phyloP scores from a whole-genome alignment of 371 early-diverging fungal genomes.

The Syncephalastrum contaminatum region DNA sequence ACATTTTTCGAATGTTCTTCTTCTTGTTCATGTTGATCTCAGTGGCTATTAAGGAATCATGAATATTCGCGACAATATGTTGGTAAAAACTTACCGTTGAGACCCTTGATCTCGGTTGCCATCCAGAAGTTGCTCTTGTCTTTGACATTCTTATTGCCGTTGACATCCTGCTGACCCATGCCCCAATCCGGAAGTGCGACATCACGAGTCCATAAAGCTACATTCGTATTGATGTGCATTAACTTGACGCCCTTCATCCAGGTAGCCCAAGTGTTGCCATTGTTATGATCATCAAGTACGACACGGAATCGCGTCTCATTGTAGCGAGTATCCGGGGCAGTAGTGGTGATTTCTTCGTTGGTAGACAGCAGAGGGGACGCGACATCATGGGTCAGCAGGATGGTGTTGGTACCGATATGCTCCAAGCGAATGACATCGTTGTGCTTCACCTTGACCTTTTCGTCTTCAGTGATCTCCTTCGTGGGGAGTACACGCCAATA shows the following conservation, averaged over 20 bases:
- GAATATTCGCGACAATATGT: not conserved
- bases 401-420: slow-evolving; percentile 67
- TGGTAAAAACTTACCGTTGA: slow-evolving; percentile 37
- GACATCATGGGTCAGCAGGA: slow-evolving; percentile 94
- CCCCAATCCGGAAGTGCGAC: slow-evolving; percentile 95
- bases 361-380: slow-evolving; percentile 95
- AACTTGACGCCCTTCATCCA: slow-evolving; percentile 63
- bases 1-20: slow-evolving; percentile 46
- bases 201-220: slow-evolving; percentile 76
- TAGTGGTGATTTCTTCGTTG: slow-evolving; percentile 94
- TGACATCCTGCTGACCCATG: slow-evolving; percentile 90
- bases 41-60: slow-evolving; percentile 11
- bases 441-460: slow-evolving; percentile 43
- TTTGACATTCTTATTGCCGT: slow-evolving; percentile 88
- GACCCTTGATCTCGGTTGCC: slow-evolving; percentile 66
- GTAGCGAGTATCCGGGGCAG: slow-evolving; percentile 44
- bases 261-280: slow-evolving; percentile 50
- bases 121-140: slow-evolving; percentile 82
- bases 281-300: slow-evolving; percentile 53
- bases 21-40: slow-evolving; percentile 34
- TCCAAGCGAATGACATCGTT: slow-evolving; percentile 70
- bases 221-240: slow-evolving; percentile 79
- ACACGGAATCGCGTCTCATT: slow-evolving; percentile 72
- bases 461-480: slow-evolving; percentile 23
- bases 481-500: slow-evolving; percentile 80